Evolutionary conservation across 2,329 filamentous ascomycete genomes (phyloP), one percentile per base, ranked within the genome.

Genomic region (Ceratocystis diversiconidia): DNA sequence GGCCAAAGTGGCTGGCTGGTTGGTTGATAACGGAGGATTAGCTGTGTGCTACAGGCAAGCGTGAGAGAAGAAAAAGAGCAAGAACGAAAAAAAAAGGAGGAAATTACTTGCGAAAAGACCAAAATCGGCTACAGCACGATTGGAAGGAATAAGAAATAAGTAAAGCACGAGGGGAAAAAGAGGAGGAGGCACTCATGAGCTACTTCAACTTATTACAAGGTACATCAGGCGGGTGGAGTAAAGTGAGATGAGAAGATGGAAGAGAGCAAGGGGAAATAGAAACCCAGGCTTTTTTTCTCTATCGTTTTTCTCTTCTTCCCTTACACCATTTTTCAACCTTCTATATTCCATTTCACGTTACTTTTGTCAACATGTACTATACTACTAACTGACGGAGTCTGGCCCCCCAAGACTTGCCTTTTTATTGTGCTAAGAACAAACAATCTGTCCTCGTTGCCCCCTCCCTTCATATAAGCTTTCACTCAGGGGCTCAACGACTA

Each of bases 71-170:
- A 36, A 44, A 62, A 17, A 8, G 44, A 19, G 43, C n/a, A 43
- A 62, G 43, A 43, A 19, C 19, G 5, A 62, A 46, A 19, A 61
- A 61, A 64, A 64, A 64, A 64, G 62, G 62, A 64, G 62, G 62
- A 64, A 64, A 64, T 64, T 64, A 64, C 62, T 28, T 19, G 32
- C 30, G 17, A 55, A 17, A 57, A 55, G 8, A 52, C 36, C n/a
- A 43, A 28, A 55, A 8, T 32, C 8, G 12, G n/a, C 17, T 57
- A 59, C 25, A 12, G 17, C 15, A 22, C 25, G 43, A 32, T 6
- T 28, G n/a, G 28, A 8, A 62, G 25, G 46, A 50, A 30, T 6
- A 36, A 17, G 15, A 15, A 50, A 62, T 41, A 22, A 36, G 22
- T 19, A 7, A 62, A 15, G 44, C 15, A 46, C 43, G 36, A 36